Evolutionary conservation across 2,329 filamentous ascomycete genomes (phyloP).

Genomic region (Lecanicillium sp.): DNA sequence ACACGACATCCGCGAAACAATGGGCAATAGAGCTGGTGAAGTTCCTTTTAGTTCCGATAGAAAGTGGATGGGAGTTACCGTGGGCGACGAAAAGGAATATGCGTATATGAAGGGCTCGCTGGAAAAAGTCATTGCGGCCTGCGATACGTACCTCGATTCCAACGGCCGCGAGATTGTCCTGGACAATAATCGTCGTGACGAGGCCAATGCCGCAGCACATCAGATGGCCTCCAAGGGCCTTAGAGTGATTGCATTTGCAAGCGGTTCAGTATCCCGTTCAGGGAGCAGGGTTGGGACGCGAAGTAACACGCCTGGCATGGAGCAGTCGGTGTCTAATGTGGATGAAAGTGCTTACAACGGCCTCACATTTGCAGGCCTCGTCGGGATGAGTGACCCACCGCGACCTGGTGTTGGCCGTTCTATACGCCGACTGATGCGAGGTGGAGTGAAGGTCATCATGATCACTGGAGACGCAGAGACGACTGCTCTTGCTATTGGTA

Average conservation of each 20-base stretch:
- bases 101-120: slow-evolving; percentile 95
- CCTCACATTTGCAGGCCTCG: slow-evolving; percentile 81
- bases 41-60: slow-evolving; percentile 94
- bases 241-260: slow-evolving; percentile 87
- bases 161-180: slow-evolving; percentile 82
- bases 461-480: slow-evolving; percentile 96
- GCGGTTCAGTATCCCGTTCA: slow-evolving; percentile 55
- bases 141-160: slow-evolving; percentile 80
- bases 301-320: slow-evolving; percentile 41
- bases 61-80: slow-evolving; percentile 98
- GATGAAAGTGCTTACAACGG: slow-evolving; percentile 70
- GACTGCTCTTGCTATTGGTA: slow-evolving; percentile 88
- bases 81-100: slow-evolving; percentile 66
- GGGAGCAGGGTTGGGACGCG: slow-evolving; percentile 35
- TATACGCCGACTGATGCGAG: slow-evolving; percentile 82
- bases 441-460: slow-evolving; percentile 97
- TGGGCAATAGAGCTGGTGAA: slow-evolving; percentile 75
- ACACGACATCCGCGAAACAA: slow-evolving; percentile 79
- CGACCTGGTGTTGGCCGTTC: slow-evolving; percentile 82
- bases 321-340: slow-evolving; percentile 33
- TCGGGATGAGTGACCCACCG: slow-evolving; percentile 96
- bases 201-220: slow-evolving; percentile 73
- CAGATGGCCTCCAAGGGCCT: slow-evolving; percentile 83
- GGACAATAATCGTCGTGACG: slow-evolving; percentile 64
- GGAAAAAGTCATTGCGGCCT: slow-evolving; percentile 76